phyloP scores from a whole-genome alignment of 2,329 filamentous ascomycete species.

The Aureobasidium namibiae region DNA sequence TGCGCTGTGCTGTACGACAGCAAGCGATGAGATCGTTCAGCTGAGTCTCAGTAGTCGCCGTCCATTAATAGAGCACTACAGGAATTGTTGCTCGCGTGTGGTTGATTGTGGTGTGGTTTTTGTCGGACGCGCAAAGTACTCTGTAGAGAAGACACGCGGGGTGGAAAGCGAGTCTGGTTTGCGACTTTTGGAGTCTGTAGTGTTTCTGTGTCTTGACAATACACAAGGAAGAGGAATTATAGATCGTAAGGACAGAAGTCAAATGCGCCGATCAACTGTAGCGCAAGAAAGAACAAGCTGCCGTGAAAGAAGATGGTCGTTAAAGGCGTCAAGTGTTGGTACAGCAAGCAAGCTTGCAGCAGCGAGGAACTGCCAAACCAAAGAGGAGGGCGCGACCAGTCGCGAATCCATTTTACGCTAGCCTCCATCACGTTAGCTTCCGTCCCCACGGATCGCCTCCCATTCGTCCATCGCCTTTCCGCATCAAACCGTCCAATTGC shows the following conservation, averaged over 20 bases:
- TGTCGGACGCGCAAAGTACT: constrained; percentile 2
- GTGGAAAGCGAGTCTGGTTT: constrained; percentile 9
- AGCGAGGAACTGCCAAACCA: background rate
- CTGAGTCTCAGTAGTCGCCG: background rate
- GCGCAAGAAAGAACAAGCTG: constrained; percentile 2
- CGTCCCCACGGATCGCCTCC: background rate
- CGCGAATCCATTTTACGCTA: background rate
- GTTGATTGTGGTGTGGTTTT: background rate
- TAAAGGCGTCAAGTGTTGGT: constrained; percentile 7
- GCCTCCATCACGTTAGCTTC: background rate
- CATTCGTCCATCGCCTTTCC: background rate
- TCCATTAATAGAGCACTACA: constrained; percentile 1
- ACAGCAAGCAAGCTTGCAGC: background rate
- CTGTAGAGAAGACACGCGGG: constrained; percentile 6
- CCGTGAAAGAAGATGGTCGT: constrained; percentile 7
- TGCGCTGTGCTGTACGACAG: constrained; percentile 8
- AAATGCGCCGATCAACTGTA: background rate
- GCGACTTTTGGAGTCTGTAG: background rate
- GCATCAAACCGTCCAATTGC: background rate
- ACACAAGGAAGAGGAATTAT: background rate
- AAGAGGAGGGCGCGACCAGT: constrained; percentile 1
- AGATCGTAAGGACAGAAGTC: background rate
- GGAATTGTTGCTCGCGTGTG: background rate
- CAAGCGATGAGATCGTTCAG: background rate
- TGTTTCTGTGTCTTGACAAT: background rate